These are phyloP conservation scores for Luffa aegyptiaca DNA, from an alignment of 306 rosid species.

Conservation along the genomic window DNA sequence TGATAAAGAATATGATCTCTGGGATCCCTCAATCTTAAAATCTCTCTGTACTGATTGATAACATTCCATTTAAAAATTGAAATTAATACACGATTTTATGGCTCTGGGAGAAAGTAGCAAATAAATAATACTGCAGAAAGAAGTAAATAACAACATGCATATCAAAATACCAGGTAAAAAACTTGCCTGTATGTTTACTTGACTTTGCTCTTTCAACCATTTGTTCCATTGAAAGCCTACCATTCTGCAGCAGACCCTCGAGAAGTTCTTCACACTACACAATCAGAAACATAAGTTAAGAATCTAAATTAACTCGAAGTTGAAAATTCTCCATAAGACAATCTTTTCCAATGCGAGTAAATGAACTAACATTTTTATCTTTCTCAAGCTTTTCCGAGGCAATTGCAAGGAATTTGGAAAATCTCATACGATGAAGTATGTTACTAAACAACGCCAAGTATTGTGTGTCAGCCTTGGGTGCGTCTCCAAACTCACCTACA, in stretches of 20 bases:
- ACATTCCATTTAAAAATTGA: background rate
- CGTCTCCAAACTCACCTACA: constrained; percentile 32
- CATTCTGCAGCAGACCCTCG: constrained; percentile 79
- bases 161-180: background rate
- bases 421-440: constrained; percentile 69
- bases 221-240: constrained; percentile 66
- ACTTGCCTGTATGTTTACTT: constrained; percentile 45
- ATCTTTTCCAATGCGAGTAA: background rate
- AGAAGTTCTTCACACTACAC: constrained; percentile 53
- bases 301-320: background rate
- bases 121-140: background rate
- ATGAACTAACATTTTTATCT: constrained; percentile 43
- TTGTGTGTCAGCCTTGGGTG: constrained; percentile 24
- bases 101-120: background rate
- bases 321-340: constrained; percentile 11
- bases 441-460: constrained; percentile 59
- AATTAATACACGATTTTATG: background rate
- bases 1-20: background rate
- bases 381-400: constrained; percentile 40
- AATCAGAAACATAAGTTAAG: constrained; percentile 9
- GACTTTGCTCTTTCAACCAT: constrained; percentile 51
- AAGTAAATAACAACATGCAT: background rate
- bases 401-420: constrained; percentile 61
- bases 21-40: background rate
- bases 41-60: background rate